A percentile compares a stretch with the other conserved stretches of the same genome.
phyloP scores from a whole-genome alignment of 2,329 filamentous ascomycete species.

The Alternaria ventricosa region DNA sequence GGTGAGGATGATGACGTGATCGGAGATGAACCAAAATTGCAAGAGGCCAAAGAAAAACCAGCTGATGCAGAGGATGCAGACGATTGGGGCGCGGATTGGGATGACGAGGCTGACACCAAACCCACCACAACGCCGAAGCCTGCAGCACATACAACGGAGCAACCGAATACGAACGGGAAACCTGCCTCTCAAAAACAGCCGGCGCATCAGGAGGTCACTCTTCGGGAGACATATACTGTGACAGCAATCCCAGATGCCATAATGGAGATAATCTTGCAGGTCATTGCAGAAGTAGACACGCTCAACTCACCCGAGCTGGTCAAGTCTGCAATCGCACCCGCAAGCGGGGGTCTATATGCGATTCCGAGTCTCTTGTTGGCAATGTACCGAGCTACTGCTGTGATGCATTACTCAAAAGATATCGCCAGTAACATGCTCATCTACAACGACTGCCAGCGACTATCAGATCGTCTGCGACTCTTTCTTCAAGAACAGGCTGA shows the following conservation, averaged over 20 bases:
- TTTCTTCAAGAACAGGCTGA: constrained; percentile 55
- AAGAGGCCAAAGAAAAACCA: constrained; percentile 46
- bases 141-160: constrained; percentile 28
- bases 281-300: constrained; percentile 55
- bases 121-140: constrained; percentile 13
- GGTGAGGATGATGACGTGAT: constrained; percentile 49
- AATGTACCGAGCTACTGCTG: constrained; percentile 79
- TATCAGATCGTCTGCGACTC: constrained; percentile 61
- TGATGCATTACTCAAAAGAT: constrained; percentile 72
- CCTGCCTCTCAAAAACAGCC: constrained; percentile 30
- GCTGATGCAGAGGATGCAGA: constrained; percentile 57
- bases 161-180: constrained; percentile 42
- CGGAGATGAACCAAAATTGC: constrained; percentile 24
- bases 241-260: constrained; percentile 86
- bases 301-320: constrained; percentile 60
- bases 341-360: constrained; percentile 72
- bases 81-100: constrained; percentile 79
- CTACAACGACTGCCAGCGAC: constrained; percentile 68
- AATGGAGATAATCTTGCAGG: constrained; percentile 67
- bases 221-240: constrained; percentile 86
- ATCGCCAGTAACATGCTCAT: constrained; percentile 66
- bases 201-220: constrained; percentile 68
- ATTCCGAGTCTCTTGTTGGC: constrained; percentile 76
- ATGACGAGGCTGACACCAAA: constrained; percentile 63
- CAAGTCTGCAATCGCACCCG: constrained; percentile 66